phyloP scores from a whole-genome alignment of 2,329 filamentous ascomycete species.

The Cladorrhinum sp. region DNA sequence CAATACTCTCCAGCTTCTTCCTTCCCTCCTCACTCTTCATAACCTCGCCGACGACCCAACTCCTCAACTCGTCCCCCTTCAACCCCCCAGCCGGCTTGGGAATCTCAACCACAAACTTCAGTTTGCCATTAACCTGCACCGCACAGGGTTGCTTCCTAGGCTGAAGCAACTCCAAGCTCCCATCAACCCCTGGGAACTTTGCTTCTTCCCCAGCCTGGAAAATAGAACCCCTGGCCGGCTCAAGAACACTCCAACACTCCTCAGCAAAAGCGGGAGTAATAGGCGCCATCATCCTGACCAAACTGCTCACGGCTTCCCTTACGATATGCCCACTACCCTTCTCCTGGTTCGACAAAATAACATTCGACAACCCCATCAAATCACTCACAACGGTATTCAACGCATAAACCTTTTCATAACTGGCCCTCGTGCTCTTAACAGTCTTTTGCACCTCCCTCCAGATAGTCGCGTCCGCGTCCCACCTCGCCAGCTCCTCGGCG shows the following conservation, averaged over 20 bases:
- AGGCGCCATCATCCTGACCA: conserved; percentile 73
- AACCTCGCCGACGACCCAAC: conserved; percentile 62
- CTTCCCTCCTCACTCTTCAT: conserved; percentile 59
- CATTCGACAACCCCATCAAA: conserved; percentile 77
- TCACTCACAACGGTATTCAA: conserved; percentile 83
- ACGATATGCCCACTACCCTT: conserved; percentile 44
- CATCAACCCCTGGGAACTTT: conserved; percentile 58
- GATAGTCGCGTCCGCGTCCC: conserved; percentile 49
- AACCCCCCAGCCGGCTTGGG: conserved; percentile 46
- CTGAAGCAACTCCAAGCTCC: conserved; percentile 48
- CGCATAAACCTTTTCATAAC: conserved; percentile 68
- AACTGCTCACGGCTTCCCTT: conserved; percentile 48
- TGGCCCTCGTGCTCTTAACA: conserved; percentile 63
- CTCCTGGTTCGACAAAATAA: conserved; percentile 46
- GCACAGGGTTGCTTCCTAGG: conserved; percentile 55
- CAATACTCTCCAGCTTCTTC: conserved; percentile 49
- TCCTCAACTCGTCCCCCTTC: conserved; percentile 44
- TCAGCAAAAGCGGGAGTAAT: conserved; percentile 78
- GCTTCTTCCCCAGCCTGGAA: conserved; percentile 38
- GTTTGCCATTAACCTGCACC: conserved; percentile 78
- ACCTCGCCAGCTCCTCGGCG: conserved; percentile 35
- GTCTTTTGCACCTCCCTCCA: conserved; percentile 67
- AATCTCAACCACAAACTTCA: conserved; percentile 66
- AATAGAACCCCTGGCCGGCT: conserved; percentile 38
- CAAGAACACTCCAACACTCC: conserved; percentile 70